Evolutionary conservation across 2,329 filamentous ascomycete species (phyloP).

Genomic region (Cladosporium sphaerospermum): DNA sequence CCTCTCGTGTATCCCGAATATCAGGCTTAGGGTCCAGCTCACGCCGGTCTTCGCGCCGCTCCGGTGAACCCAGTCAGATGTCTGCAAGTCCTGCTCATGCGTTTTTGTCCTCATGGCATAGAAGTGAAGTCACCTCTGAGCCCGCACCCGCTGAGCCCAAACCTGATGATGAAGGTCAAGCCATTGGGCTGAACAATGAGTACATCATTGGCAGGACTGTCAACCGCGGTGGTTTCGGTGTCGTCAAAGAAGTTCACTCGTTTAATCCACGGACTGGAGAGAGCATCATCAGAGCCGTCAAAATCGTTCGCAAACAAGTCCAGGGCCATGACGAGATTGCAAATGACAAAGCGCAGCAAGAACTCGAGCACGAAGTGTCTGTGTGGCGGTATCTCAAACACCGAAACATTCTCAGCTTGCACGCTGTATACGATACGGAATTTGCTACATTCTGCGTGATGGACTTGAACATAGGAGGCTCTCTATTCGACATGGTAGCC

Average conservation of each 20-base stretch:
- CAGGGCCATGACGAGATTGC: slow-evolving; percentile 51
- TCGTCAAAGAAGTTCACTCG: slow-evolving; percentile 61
- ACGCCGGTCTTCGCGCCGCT: slow-evolving; percentile 24
- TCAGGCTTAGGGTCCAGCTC: slow-evolving; percentile 14
- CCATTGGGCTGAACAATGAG: slow-evolving; percentile 53
- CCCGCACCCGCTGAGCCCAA: slow-evolving; percentile 32
- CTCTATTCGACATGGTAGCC: slow-evolving; percentile 57
- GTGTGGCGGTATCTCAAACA: slow-evolving; percentile 62
- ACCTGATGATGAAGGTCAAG: slow-evolving; percentile 62
- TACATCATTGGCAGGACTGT: slow-evolving; percentile 64
- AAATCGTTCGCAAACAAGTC: slow-evolving; percentile 59
- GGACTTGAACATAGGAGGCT: slow-evolving; percentile 57
- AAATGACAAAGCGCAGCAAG: slow-evolving; percentile 59
- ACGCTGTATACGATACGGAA: slow-evolving; percentile 60
- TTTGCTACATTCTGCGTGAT: slow-evolving; percentile 66
- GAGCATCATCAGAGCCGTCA: slow-evolving; percentile 56
- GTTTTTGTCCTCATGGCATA: slow-evolving; percentile 26
- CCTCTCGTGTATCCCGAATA: slow-evolving; percentile 16
- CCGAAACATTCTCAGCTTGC: slow-evolving; percentile 54
- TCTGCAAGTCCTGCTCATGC: slow-evolving; percentile 29
- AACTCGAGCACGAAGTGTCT: slow-evolving; percentile 63
- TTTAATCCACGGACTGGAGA: slow-evolving; percentile 44
- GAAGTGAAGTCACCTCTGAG: slow-evolving; percentile 16
- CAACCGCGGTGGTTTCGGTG: slow-evolving; percentile 59
- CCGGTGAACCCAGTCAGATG: slow-evolving; percentile 20